Conservation (phyloP, 495 filamentous ascomycete genomes). For the Aspergillus steynii region DNA sequence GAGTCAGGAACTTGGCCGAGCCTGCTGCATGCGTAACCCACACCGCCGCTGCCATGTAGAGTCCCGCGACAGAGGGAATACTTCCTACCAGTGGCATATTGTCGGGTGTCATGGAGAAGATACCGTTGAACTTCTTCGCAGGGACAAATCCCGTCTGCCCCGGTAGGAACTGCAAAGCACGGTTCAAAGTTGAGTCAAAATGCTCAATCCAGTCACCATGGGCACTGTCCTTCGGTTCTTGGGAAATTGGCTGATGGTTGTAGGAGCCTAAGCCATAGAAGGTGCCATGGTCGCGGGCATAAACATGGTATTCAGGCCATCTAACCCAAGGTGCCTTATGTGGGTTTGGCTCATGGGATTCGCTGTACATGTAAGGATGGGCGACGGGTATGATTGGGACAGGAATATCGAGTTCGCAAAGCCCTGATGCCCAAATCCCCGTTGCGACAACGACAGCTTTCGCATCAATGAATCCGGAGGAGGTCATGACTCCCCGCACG, state of each 20-base stretch:
- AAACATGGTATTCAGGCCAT: constrained; percentile 39
- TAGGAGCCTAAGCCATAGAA: constrained; percentile 36
- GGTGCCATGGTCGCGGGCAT: constrained; percentile 34
- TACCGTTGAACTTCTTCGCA: constrained; percentile 34
- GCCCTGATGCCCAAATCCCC: constrained; percentile 30
- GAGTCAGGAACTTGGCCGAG: constrained; percentile 30
- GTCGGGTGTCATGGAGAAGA: constrained; percentile 40
- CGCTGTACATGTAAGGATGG: constrained; percentile 37
- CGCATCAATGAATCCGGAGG: constrained; percentile 20
- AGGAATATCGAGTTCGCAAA: constrained; percentile 25
- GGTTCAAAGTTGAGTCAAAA: constrained; percentile 24
- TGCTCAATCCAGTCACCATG: constrained; percentile 28
- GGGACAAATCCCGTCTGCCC: constrained; percentile 21
- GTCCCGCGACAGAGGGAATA: constrained; percentile 21
- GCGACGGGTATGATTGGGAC: constrained; percentile 36
- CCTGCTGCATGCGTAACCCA: constrained; percentile 41
- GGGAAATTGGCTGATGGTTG: constrained; percentile 27
- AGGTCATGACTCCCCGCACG: constrained; percentile 21
- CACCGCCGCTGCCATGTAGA: constrained; percentile 36
- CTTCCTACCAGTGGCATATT: constrained; percentile 35
- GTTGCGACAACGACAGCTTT: constrained; percentile 31
- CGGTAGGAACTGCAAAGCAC: constrained; percentile 20
- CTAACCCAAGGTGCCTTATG: constrained; percentile 29
- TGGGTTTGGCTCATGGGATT: constrained; percentile 16
- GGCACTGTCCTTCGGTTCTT: constrained; percentile 23